Conservation (phyloP, 441 rosid species). For the Populus tomentosa region DNA sequence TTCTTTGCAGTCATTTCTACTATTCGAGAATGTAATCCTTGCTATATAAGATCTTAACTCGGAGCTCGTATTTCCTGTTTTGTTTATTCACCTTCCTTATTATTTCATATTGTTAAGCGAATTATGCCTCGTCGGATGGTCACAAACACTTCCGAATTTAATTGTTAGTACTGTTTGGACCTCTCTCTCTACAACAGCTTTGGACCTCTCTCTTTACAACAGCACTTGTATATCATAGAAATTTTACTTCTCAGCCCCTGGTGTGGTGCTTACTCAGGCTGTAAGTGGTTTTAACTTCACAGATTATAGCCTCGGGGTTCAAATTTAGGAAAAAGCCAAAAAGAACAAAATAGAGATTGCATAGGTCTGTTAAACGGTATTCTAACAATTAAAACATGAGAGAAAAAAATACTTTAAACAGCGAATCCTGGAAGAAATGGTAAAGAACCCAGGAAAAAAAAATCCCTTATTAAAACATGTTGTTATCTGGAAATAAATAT, state of each 20-base stretch:
- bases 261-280: background rate
- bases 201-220: background rate
- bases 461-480: background rate
- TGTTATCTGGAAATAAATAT: background rate
- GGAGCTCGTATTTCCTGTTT: background rate
- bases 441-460: too few species aligned
- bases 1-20: background rate
- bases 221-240: background rate
- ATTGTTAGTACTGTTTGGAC: background rate
- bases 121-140: background rate
- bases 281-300: background rate
- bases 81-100: background rate
- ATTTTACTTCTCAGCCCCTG: background rate
- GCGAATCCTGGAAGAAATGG: too few species aligned
- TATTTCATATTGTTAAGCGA: background rate
- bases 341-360: background rate
- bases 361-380: too few species aligned
- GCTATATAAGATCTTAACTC: too few species aligned
- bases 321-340: background rate
- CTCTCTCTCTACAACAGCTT: background rate
- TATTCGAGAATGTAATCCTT: too few species aligned
- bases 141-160: background rate
- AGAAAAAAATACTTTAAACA: too few species aligned
- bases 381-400: too few species aligned
- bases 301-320: background rate